These are phyloP conservation scores for Cymbopogon citratus DNA, from an alignment of 176 grass and related monocot genomes.

Conservation along the genomic window DNA sequence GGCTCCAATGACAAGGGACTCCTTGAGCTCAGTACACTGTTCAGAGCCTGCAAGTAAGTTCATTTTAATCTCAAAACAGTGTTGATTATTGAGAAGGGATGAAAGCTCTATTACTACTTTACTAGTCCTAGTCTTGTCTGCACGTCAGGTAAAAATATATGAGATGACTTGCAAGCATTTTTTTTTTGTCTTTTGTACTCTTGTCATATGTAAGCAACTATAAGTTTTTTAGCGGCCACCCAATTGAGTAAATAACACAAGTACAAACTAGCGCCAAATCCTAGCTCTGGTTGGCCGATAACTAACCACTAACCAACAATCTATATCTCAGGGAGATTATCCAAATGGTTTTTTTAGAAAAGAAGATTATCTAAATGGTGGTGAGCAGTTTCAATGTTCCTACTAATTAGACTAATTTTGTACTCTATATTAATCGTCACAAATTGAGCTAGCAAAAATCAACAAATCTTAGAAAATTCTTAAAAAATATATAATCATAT, in stretches of 20 bases:
- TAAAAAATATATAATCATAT: background rate
- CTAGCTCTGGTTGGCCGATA: background rate
- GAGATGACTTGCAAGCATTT: too few relatives aligned
- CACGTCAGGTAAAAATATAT: background rate
- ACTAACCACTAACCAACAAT: background rate
- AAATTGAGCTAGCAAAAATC: background rate
- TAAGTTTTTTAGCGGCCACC: background rate
- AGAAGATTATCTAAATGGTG: background rate
- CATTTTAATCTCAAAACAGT: background rate
- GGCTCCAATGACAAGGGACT: conserved; percentile 50
- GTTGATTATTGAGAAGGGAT: too few relatives aligned
- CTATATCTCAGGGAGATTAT: background rate
- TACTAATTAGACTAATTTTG: background rate
- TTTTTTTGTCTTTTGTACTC: background rate
- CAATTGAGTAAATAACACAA: background rate
- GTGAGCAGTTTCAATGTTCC: background rate
- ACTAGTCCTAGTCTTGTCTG: background rate
- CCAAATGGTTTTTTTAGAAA: background rate
- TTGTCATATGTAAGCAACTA: background rate
- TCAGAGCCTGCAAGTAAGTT: background rate
- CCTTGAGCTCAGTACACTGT: background rate
- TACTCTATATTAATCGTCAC: background rate
- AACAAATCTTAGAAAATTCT: background rate
- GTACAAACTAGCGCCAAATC: background rate
- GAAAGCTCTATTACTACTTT: too few relatives aligned